These are phyloP conservation scores for Kentomonas sorsogonicus DNA, from an alignment of 208 protist species.

Conservation along the genomic window DNA sequence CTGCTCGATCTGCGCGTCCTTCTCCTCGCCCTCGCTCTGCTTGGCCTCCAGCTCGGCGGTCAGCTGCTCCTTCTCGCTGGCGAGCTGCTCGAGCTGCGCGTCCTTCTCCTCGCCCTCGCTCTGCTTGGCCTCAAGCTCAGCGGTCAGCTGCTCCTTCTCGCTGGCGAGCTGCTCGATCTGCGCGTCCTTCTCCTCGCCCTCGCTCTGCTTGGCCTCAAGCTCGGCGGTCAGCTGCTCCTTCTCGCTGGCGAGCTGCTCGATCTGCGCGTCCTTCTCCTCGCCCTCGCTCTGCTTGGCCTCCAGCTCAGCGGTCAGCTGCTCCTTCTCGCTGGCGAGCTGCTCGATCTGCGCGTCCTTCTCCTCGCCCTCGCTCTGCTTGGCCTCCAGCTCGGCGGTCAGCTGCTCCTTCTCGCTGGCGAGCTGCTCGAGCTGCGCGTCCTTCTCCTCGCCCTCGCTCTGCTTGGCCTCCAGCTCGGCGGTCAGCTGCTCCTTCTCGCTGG, in stretches of 20 bases:
- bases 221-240: background rate
- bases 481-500: background rate
- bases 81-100: background rate
- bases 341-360: background rate
- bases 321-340: background rate
- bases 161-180: background rate
- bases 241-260: background rate
- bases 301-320: background rate
- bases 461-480: background rate
- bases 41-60: background rate
- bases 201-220: background rate
- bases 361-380: background rate
- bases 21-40: constrained; percentile 1
- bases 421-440: background rate
- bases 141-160: background rate
- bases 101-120: background rate
- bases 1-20: background rate
- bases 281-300: background rate
- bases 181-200: too few relatives aligned
- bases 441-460: background rate
- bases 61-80: too few relatives aligned
- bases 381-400: background rate
- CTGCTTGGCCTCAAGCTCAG: background rate
- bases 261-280: background rate
- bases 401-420: background rate